A percentile compares a stretch with the other conserved stretches of the same genome.
phyloP scores from a whole-genome alignment of 805 yeast genomes.

The Kazachstania martiniae region DNA sequence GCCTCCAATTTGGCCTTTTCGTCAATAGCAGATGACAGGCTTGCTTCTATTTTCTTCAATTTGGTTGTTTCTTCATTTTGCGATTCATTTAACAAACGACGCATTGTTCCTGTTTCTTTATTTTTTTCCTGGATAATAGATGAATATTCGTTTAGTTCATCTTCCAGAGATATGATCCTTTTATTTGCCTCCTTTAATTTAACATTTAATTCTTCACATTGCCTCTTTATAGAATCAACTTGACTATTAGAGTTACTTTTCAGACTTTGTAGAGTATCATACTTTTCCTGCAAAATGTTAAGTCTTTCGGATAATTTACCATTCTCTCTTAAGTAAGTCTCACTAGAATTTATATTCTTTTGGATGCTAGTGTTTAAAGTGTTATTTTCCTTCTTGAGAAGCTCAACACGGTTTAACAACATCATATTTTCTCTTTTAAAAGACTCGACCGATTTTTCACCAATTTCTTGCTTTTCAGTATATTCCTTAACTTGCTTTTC shows the following conservation, averaged over 20 bases:
- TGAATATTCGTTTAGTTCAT: conserved; percentile 70
- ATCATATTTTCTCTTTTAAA: conserved; percentile 26
- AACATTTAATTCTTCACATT: conserved; percentile 61
- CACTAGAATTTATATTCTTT: conserved; percentile 29
- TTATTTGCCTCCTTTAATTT: conserved; percentile 54
- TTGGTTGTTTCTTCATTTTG: conserved; percentile 47
- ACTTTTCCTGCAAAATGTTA: conserved; percentile 30
- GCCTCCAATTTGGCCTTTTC: conserved; percentile 53
- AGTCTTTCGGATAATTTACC: conserved; percentile 34
- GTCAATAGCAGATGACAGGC: conserved; percentile 40
- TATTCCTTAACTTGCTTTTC: conserved; percentile 34
- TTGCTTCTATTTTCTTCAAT: conserved; percentile 44
- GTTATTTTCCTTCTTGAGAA: conserved; percentile 30
- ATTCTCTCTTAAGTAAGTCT: conserved; percentile 30
- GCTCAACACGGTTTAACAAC: conserved; percentile 21
- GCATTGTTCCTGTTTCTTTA: conserved; percentile 63
- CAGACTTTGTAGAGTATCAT: conserved; percentile 28
- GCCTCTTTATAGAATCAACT: conserved; percentile 44
- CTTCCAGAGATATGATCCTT: conserved; percentile 59
- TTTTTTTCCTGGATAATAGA: conserved; percentile 68
- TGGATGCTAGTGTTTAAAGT: conserved; percentile 29
- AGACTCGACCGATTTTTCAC: conserved; percentile 21
- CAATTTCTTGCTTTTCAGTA: conserved; percentile 17
- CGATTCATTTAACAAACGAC: conserved; percentile 55
- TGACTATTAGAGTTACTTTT: conserved; percentile 33